These are phyloP conservation scores for Bolboschoenoplectus hybrid DNA, from an alignment of 202 grass and related monocot genomes.

Conservation along the genomic window DNA sequence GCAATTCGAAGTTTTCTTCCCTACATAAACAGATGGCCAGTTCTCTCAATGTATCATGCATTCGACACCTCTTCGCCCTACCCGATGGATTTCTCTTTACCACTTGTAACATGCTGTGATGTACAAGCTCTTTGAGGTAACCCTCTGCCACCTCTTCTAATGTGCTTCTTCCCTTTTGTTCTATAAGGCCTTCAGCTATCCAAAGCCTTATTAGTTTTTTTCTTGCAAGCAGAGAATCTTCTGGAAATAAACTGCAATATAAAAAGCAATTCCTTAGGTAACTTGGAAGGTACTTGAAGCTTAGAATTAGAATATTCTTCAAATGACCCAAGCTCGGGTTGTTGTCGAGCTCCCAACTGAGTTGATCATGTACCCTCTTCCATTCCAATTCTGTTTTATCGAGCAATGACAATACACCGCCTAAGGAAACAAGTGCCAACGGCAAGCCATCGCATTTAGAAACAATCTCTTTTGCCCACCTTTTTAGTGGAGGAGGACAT, in stretches of 20 bases:
- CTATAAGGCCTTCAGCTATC: constrained; percentile 58
- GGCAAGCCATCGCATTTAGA: constrained; percentile 55
- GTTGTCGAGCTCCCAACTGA: constrained; percentile 44
- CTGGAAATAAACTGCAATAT: constrained; percentile 57
- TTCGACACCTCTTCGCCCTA: constrained; percentile 42
- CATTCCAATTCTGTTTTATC: constrained; percentile 38
- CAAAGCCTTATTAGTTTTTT: constrained; percentile 52
- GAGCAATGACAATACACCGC: constrained; percentile 32
- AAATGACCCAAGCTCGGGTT: constrained; percentile 32
- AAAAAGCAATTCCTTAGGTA: constrained; percentile 57
- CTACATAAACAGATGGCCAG: constrained; percentile 41
- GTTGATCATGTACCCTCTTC: constrained; percentile 44
- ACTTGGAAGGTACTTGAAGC: constrained; percentile 42
- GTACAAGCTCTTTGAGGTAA: constrained; percentile 48
- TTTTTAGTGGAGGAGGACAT: constrained; percentile 42
- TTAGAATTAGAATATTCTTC: constrained; percentile 50
- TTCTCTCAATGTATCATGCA: constrained; percentile 55
- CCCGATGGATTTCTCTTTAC: constrained; percentile 45
- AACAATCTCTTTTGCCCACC: constrained; percentile 50
- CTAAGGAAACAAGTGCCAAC: constrained; percentile 50
- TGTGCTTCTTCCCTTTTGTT: constrained; percentile 24
- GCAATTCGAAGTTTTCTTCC: constrained; percentile 43
- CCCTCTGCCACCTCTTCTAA: constrained; percentile 53
- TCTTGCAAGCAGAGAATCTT: constrained; percentile 31
- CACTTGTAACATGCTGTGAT: constrained; percentile 47